Evolutionary conservation across 139 green algal genomes (phyloP), one percentile per base, ranked within the genome.

Genomic region (Chlamydomonas schloesseri): DNA sequence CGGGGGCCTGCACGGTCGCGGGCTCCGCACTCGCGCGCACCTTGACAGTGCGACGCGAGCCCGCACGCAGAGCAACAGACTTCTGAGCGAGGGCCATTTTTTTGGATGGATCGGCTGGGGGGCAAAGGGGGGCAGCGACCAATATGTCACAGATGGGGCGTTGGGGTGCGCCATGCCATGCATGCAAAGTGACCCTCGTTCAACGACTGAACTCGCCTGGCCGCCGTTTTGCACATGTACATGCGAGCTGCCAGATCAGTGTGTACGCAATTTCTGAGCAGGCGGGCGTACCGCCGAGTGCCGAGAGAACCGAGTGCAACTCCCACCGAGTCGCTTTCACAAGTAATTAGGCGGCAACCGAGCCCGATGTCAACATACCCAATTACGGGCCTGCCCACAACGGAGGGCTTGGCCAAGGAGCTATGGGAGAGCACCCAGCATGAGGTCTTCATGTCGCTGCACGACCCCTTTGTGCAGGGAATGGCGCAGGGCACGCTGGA

Each of bases 401-500:
- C 64, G 15, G 36, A 50, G 10, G 62, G 90, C 46, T 13, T 93
- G 4, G 84, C 84, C 28, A n/a, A 69, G 50, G 71, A 77, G 53
- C 85, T 96, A 17, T 96, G 91, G 91, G 1, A 77, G 23, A 91
- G 91, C 31, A 33, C 18, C 0, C 58, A 90, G 69, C 6, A 42
- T 1, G 73, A 91, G 1, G 88, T 79, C 0, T 62, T 81, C 29
- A 31, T 78, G 58, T 79, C 84, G 11, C 83, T 96, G 62, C 90
- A 95, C 31, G 87, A 91, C 68, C 93, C 93, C 1, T 96, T 95
- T 68, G 92, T 96, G 36, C 65, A 74, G 28, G 75, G 69, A 28
- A 77, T 96, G 15, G 93, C 78, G 18, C 71, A 87, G 31, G 90
- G 90, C 28, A 91, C 76, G 5, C 84, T 95, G 29, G 76, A 81